Conservation (phyloP, 2,329 filamentous ascomycete genomes). For the Cyphellophora attinorum region DNA sequence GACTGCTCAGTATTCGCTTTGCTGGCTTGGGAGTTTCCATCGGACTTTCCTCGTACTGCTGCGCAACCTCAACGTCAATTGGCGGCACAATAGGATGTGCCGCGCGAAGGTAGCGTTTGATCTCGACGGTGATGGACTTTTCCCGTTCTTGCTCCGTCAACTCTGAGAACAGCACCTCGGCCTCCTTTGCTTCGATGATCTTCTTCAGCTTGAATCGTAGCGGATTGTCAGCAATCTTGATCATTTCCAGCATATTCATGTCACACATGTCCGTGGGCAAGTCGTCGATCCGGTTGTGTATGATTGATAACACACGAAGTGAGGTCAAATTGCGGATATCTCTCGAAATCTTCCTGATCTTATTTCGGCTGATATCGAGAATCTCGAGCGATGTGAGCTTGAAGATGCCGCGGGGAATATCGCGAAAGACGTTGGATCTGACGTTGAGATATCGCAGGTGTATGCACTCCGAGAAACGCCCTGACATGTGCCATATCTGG, state of each 20-base stretch:
- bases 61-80: constrained; percentile 34
- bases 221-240: constrained; percentile 85
- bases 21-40: constrained; percentile 67
- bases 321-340: constrained; percentile 74
- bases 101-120: constrained; percentile 48
- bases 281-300: constrained; percentile 77
- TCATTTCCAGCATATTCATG: constrained; percentile 77
- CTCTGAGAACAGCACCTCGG: constrained; percentile 47
- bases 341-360: constrained; percentile 64
- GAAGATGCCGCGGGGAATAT: constrained; percentile 63
- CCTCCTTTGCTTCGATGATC: constrained; percentile 56
- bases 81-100: constrained; percentile 29
- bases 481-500: constrained; percentile 38
- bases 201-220: constrained; percentile 69
- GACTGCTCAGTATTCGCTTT: constrained; percentile 43
- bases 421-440: constrained; percentile 40
- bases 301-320: constrained; percentile 78
- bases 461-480: constrained; percentile 37
- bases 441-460: constrained; percentile 42
- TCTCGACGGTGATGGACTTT: constrained; percentile 48
- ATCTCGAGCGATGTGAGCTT: constrained; percentile 82
- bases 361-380: constrained; percentile 83
- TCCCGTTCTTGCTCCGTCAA: constrained; percentile 52
- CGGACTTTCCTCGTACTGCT: constrained; percentile 56
- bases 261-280: constrained; percentile 77